Conservation (phyloP, 2,329 filamentous ascomycete species). For the Cryphonectria japonica region DNA sequence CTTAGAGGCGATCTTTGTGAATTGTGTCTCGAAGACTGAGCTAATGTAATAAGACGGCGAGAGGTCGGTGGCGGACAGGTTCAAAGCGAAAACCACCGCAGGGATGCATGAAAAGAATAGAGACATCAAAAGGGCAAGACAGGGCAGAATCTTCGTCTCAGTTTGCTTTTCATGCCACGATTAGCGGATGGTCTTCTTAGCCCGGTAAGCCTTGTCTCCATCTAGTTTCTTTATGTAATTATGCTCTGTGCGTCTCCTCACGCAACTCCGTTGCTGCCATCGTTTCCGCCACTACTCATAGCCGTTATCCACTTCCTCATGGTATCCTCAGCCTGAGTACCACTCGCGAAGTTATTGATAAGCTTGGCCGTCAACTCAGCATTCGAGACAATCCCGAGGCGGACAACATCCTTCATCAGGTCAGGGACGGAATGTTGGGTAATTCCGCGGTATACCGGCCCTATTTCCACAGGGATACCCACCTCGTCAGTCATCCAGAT, state of each 20-base stretch:
- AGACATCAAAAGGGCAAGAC: too few relatives aligned
- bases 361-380: neutral
- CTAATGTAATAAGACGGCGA: too few relatives aligned
- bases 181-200: too few relatives aligned
- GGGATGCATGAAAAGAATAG: too few relatives aligned
- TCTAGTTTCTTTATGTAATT: neutral
- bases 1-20: too few relatives aligned
- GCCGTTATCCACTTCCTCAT: constrained; percentile 1
- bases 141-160: too few relatives aligned
- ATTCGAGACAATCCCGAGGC: neutral
- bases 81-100: too few relatives aligned
- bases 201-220: neutral
- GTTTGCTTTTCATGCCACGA: too few relatives aligned
- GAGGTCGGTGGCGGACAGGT: too few relatives aligned
- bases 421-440: neutral
- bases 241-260: neutral
- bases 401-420: neutral
- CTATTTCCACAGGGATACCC: neutral
- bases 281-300: neutral
- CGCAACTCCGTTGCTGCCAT: neutral
- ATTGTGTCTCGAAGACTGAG: too few relatives aligned
- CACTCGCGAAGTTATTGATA: neutral
- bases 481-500: neutral
- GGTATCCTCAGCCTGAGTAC: neutral
- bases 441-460: neutral